Evolutionary conservation across 768 basidiomycete species (phyloP), one percentile per base, ranked within the genome.

Genomic region (Tulasnella sp.): DNA sequence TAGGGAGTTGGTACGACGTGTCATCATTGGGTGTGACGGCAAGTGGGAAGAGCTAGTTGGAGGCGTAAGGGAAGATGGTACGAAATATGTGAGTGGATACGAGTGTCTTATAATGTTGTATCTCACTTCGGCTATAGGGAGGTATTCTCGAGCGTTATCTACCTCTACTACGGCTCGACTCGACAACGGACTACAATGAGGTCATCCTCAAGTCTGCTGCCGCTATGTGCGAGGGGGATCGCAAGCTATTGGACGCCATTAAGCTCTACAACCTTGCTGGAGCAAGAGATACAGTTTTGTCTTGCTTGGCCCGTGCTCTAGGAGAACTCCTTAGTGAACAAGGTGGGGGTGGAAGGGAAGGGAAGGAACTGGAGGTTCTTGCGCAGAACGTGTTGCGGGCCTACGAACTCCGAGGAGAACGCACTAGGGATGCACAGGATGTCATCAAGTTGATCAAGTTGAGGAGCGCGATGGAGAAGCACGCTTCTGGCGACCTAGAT

Each of bases 221-320:
- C 0, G 77, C 77, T 29, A 77, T 87, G 61, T 84, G 86, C 1
- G 82, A 89, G 65, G 78, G 91, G 64, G 83, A 89, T 64, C 84
- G 86, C 31, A 75, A 43, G 36, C 67, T 87, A 36, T 76, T 83
- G 1, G 91, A 97, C 67, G 91, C 92, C 2, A 91, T 98, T 72
- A 90, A 92, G 67, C 73, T 99, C 41, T 97, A 91, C 72, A 93
- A 97, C 70, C 80, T 97, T 35, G 93, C 93, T 1, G 87, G 88
- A 32, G 86, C 93, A 61, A 91, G 92, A 67, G 71, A 77, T 12
- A 89, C 87, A 23, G 94, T 98, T 54, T 79, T 97, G 39, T 75
- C 81, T 6, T 88, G 87, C 52, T 83, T 98, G 34, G 89, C 90
- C 12, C 80, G 82, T 55, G 88, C 89, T 2, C 75, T 99, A 2